Evolutionary conservation across 2,329 filamentous ascomycete species (phyloP), one percentile per base, ranked within the genome.

Genomic region (Alternaria sp.): DNA sequence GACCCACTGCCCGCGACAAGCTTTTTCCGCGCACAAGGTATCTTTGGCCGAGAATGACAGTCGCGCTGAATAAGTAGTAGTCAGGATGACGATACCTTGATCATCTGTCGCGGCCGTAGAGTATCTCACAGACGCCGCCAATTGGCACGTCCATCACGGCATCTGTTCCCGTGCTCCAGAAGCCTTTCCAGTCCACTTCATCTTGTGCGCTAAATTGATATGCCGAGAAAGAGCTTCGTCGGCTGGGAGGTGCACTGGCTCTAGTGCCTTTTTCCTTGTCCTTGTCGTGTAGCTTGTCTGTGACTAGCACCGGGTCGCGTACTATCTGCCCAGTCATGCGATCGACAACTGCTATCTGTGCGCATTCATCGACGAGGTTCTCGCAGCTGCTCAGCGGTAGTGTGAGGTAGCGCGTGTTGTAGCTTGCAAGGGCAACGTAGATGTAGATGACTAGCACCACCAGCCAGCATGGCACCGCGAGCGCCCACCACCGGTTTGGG

Each of bases 141-240:
- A 98, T 87, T 8, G 96, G 96, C 53, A 99, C 90, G 82, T 99
- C 96, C 92, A 99, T 92, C 8, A 98, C 96, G 1, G 94, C 96
- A 84, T 99, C 96, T 0, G 96, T 99, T 18, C 96, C 94, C 72
- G 92, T 90, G 74, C 89, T 94, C 96, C 96, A 99, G 18, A 97
- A 86, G 62, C 85, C 87, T 74, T 86, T 89, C 95, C 96, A 98
- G 75, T 93, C 87, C 68, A 87, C 80, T 53, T 83, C 79, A 65
- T 81, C 75, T 21, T 71, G 78, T 72, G 64, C 79, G 73, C 66
- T 80, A 63, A 78, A 81, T 41, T 77, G 74, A 57, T 80, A 77
- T 58, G 71, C 69, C 54, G 69, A 72, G 61, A 77, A 71, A 46
- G 75, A 76, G 67, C 64, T 65, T 25, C 69, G 72, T 56, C 71